phyloP scores from a whole-genome alignment of 23 red algal genomes.

The Chondrus crispus region DNA sequence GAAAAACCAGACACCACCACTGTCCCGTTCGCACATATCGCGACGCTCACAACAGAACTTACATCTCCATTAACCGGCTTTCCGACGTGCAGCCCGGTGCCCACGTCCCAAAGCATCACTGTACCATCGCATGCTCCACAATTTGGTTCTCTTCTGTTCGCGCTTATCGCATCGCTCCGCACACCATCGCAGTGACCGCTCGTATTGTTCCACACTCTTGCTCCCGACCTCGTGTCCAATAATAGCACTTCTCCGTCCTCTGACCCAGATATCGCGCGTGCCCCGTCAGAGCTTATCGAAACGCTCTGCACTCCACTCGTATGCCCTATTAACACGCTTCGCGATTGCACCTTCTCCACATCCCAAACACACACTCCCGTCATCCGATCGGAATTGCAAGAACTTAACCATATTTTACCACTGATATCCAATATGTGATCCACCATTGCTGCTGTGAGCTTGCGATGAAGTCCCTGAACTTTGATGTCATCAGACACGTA shows the following conservation, averaged over 20 bases:
- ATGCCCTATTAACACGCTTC: too few relatives aligned
- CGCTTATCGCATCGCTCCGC: slow-evolving; percentile 37
- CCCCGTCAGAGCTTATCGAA: slow-evolving; percentile 53
- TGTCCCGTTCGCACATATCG: too few relatives aligned
- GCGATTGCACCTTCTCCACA: too few relatives aligned
- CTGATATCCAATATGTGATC: neutral
- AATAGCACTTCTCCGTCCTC: slow-evolving; percentile 57
- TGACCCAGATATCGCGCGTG: slow-evolving; percentile 33
- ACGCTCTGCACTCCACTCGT: slow-evolving; percentile 39
- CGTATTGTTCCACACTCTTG: slow-evolving; percentile 9
- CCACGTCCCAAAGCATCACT: slow-evolving; percentile 82
- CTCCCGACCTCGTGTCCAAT: slow-evolving; percentile 56
- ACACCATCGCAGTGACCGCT: slow-evolving; percentile 72
- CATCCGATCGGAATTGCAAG: neutral
- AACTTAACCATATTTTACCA: neutral
- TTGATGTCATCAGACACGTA: slow-evolving; percentile 3
- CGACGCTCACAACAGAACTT: too few relatives aligned
- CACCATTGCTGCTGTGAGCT: neutral
- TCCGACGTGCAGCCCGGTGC: too few relatives aligned
- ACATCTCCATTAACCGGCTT: too few relatives aligned
- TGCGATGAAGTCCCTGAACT: neutral
- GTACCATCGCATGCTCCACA: slow-evolving; percentile 65
- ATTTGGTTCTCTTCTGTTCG: slow-evolving; percentile 51
- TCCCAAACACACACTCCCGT: neutral
- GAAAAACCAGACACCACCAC: too few relatives aligned